Evolutionary conservation across 2,329 filamentous ascomycete species (phyloP), one percentile per base, ranked within the genome.

Genomic region (Colletotrichum truncatum): DNA sequence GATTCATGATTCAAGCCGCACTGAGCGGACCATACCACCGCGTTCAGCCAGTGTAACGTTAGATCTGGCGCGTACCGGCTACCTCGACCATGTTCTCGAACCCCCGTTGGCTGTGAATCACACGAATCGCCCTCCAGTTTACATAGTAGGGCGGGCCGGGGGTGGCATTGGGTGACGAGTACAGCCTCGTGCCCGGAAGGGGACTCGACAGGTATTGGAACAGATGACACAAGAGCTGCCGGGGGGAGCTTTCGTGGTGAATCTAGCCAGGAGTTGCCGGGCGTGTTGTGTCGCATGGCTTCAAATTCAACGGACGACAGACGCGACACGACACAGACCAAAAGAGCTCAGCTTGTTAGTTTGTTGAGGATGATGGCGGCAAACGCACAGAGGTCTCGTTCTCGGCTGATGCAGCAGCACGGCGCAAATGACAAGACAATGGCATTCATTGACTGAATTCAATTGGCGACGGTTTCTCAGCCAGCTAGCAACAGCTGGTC

Each of bases 101-200:
- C 23, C 51, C 41, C 51, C 51, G 16, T 54, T 8, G 14, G 16
- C 43, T 25, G 25, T 12, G n/a, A 26, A 25, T 56, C 8, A 34
- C 45, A 46, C 45, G 54, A 64, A 51, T 59, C 36, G 36, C 18
- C 26, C 9, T 43, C 21, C 53, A 18, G 16, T 8, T 30, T 12
- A n/a, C n/a, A n/a, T 16, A 16, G 16, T 9, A 18, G 10, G 6
- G 30, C 12, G 18, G 43, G 21, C 16, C 41, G 23, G 38, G 61
- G 55, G 26, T 28, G 25, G 61, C 16, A 53, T 52, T 32, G 38
- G 14, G 48, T 54, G 56, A 65, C 48, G 39, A 49, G 49, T 61
- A 53, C 56, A 48, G 56, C 26, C 62, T 65, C 62, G 62, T 62
- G 62, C 43, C 62, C 39, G 39, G 39, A n/a, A n/a, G n/a, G 26